Percentiles rank a stretch among this genome's conserved stretches.
Conservation (phyloP, 805 yeast genomes). For the Saccharomycopsis schoenii region DNA sequence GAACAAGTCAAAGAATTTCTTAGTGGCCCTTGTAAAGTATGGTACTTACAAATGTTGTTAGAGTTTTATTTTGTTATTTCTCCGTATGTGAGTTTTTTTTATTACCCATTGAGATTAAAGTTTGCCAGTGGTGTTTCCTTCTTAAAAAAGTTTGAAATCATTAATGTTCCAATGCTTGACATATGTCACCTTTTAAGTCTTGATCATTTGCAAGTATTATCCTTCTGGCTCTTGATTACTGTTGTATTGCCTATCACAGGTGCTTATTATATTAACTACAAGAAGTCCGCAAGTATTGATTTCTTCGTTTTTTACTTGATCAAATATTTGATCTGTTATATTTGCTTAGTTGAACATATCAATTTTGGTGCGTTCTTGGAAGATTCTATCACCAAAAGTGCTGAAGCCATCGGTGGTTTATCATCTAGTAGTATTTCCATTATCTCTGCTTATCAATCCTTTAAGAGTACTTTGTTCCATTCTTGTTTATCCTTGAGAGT, state of each 20-base stretch:
- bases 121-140: not conserved
- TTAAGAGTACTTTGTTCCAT: not conserved
- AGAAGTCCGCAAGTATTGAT: constrained; percentile 28
- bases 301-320: constrained; percentile 44
- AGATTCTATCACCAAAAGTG: constrained; percentile 18
- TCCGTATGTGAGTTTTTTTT: constrained; percentile 19
- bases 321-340: constrained; percentile 35
- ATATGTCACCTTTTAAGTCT: constrained; percentile 19
- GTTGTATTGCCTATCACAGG: constrained; percentile 21
- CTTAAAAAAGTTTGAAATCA: not conserved
- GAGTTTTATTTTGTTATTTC: constrained; percentile 20
- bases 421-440: not conserved
- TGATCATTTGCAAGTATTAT: constrained; percentile 19
- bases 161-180: constrained; percentile 19
- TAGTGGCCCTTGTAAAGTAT: constrained; percentile 9
- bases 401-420: not conserved
- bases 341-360: constrained; percentile 24
- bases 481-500: not conserved
- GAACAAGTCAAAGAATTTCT: constrained; percentile 5
- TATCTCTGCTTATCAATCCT: not conserved
- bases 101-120: constrained; percentile 19
- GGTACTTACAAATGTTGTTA: constrained; percentile 6
- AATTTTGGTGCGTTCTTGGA: constrained; percentile 23
- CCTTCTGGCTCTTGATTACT: constrained; percentile 21
- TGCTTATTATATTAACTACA: constrained; percentile 26